Evolutionary conservation across 2,329 filamentous ascomycete genomes (phyloP).

Genomic region (Blastomyces emzantsi): DNA sequence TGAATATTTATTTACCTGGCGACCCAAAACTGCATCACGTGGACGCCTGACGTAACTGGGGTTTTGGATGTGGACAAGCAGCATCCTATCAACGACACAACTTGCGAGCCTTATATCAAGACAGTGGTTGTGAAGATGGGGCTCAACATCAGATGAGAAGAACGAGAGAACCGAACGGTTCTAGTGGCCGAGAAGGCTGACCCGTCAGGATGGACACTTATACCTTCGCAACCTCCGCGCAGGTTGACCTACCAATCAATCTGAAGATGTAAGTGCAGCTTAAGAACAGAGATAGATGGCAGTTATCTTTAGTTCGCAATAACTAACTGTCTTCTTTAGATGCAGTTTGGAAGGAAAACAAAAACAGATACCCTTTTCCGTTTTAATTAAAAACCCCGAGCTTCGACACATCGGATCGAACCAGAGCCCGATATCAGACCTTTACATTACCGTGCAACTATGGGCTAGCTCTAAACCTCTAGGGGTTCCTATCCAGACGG

Average conservation of each 20-base stretch:
- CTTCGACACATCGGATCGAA: conserved; percentile 83
- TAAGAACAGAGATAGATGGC: conserved; percentile 6
- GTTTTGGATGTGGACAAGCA: too few relatives aligned
- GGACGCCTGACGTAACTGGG: not conserved
- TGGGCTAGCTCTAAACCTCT: conserved; percentile 95
- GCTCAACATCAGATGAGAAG: not conserved
- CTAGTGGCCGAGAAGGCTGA: not conserved
- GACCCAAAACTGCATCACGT: not conserved
- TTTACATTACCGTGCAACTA: conserved; percentile 86
- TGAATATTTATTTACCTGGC: too few relatives aligned
- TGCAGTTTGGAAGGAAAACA: conserved; percentile 71
- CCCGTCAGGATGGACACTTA: conserved; percentile 65
- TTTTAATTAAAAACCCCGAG: conserved; percentile 66
- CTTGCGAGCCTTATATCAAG: not conserved
- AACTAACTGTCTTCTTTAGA: conserved; percentile 34
- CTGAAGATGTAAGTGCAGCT: conserved; percentile 50
- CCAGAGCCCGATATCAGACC: conserved; percentile 70
- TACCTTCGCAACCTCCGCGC: conserved; percentile 84
- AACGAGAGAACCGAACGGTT: not conserved
- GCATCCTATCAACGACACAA: too few relatives aligned
- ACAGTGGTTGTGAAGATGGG: not conserved
- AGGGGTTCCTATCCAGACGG: conserved; percentile 82
- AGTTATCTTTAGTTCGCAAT: not conserved
- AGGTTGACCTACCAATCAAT: conserved; percentile 62
- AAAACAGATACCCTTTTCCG: conserved; percentile 64